Evolutionary conservation across 192 early-diverging fungal genomes (phyloP).

Genomic region (Podila minutissima): DNA sequence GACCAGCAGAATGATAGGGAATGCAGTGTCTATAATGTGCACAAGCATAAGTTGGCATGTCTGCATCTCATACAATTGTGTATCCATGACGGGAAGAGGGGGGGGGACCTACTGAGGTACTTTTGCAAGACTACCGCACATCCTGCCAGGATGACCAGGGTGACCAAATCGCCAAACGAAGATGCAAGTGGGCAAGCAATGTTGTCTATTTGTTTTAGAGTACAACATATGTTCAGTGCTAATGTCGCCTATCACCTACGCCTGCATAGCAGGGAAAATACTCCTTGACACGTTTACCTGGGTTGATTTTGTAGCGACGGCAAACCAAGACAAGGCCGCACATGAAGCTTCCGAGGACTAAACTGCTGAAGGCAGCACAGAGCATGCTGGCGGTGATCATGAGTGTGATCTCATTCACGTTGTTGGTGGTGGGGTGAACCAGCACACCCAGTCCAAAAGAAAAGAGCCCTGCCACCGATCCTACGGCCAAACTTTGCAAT

Average conservation of each 20-base stretch:
- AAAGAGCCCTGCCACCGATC: constrained; percentile 76
- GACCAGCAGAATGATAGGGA: constrained; percentile 56
- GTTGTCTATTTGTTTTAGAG: constrained; percentile 58
- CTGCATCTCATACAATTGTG: not conserved
- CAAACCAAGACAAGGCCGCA: constrained; percentile 72
- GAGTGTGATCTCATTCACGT: constrained; percentile 58
- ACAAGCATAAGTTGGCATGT: not conserved
- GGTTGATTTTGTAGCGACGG: constrained; percentile 73
- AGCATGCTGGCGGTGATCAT: constrained; percentile 75
- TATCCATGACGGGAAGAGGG: not conserved
- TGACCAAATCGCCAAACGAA: constrained; percentile 77
- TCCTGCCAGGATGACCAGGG: constrained; percentile 69
- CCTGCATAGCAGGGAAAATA: not conserved
- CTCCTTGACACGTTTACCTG: constrained; percentile 57
- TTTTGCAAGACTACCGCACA: constrained; percentile 58
- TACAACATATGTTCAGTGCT: not conserved
- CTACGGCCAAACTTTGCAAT: constrained; percentile 76
- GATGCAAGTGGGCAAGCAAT: constrained; percentile 83
- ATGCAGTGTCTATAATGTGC: constrained; percentile 30
- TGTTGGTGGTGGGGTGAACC: constrained; percentile 56
- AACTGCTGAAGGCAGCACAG: constrained; percentile 73
- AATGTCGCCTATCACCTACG: not conserved
- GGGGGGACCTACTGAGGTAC: constrained; percentile 53
- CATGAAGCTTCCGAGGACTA: constrained; percentile 79
- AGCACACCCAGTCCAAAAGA: constrained; percentile 68